These are phyloP conservation scores for Diaporthe citriasiana DNA, from an alignment of 2,329 filamentous ascomycete species.

Conservation along the genomic window DNA sequence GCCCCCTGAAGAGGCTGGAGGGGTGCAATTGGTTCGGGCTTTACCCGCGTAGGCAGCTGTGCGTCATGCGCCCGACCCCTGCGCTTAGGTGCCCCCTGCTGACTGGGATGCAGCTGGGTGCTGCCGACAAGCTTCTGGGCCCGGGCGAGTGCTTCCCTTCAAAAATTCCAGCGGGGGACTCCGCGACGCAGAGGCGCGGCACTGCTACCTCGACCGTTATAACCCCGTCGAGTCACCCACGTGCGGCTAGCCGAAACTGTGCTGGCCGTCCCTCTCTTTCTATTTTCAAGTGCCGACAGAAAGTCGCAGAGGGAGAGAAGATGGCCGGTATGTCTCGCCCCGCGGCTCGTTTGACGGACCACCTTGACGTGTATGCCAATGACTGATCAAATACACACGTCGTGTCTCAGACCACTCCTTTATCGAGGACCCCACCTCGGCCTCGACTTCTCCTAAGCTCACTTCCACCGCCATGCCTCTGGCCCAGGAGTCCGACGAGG, in stretches of 20 bases:
- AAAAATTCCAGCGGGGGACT: slow-evolving; percentile 39
- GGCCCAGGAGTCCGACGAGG: slow-evolving; percentile 55
- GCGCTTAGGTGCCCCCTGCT: slow-evolving; percentile 25
- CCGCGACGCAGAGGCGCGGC: slow-evolving; percentile 18
- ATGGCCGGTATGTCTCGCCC: slow-evolving; percentile 44
- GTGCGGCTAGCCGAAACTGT: slow-evolving; percentile 5
- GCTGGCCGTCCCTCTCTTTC: slow-evolving; percentile 17
- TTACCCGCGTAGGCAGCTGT: slow-evolving; percentile 7
- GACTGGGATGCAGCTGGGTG: slow-evolving; percentile 30
- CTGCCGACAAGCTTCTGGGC: slow-evolving; percentile 25
- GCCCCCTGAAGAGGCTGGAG: slow-evolving; percentile 13
- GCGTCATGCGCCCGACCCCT: slow-evolving; percentile 31
- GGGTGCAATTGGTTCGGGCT: slow-evolving; percentile 24
- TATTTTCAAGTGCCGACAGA: not conserved
- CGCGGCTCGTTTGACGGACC: not conserved
- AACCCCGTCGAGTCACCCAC: slow-evolving; percentile 16
- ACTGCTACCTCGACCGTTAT: slow-evolving; percentile 17
- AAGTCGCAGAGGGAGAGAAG: slow-evolving; percentile 29
- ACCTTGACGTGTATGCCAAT: slow-evolving; percentile 6
- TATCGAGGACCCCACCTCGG: slow-evolving; percentile 49
- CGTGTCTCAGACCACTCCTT: slow-evolving; percentile 46
- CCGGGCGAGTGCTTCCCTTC: slow-evolving; percentile 13
- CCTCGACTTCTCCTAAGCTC: slow-evolving; percentile 54
- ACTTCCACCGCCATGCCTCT: slow-evolving; percentile 50
- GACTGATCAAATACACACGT: slow-evolving; percentile 26